Conservation (phyloP, 129 eudicot genomes). For the Flaveria brownii region DNA sequence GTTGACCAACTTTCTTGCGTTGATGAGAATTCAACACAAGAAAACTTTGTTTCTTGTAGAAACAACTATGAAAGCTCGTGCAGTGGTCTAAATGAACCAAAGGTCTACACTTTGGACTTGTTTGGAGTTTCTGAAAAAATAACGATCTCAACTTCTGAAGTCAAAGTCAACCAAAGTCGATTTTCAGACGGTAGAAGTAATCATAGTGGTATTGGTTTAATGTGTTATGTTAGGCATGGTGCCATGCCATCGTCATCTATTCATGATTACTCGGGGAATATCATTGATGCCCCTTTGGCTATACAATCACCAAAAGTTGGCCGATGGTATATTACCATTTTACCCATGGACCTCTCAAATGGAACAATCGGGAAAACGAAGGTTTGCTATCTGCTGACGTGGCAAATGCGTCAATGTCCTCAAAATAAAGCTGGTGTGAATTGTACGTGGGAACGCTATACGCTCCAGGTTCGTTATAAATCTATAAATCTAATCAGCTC, state of each 20-base stretch:
- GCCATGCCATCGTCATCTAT: slow-evolving; percentile 34
- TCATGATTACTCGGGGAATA: slow-evolving; percentile 38
- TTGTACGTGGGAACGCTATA: slow-evolving; percentile 35
- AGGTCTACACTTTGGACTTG: slow-evolving; percentile 33
- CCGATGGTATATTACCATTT: slow-evolving; percentile 34
- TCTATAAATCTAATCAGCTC: not conserved
- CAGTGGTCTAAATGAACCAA: slow-evolving; percentile 27
- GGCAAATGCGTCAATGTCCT: slow-evolving; percentile 34
- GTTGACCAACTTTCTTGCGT: slow-evolving; percentile 39
- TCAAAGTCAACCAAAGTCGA: slow-evolving; percentile 24
- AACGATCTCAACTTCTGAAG: slow-evolving; percentile 22
- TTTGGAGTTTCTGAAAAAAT: slow-evolving; percentile 23
- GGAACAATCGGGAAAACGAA: not conserved
- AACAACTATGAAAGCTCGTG: slow-evolving; percentile 31
- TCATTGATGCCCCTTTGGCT: slow-evolving; percentile 26
- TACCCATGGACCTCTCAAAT: slow-evolving; percentile 27
- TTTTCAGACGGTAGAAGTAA: slow-evolving; percentile 16
- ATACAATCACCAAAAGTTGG: slow-evolving; percentile 39
- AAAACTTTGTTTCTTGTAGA: slow-evolving; percentile 27
- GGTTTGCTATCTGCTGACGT: slow-evolving; percentile 36
- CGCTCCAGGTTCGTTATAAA: slow-evolving; percentile 36
- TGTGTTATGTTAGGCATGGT: slow-evolving; percentile 45
- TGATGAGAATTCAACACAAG: slow-evolving; percentile 22
- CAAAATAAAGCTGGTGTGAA: slow-evolving; percentile 42
- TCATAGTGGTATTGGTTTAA: slow-evolving; percentile 18